Base-by-base conservation (phyloP, 768 basidiomycete species). In the Hortiboletus campestris region DNA sequence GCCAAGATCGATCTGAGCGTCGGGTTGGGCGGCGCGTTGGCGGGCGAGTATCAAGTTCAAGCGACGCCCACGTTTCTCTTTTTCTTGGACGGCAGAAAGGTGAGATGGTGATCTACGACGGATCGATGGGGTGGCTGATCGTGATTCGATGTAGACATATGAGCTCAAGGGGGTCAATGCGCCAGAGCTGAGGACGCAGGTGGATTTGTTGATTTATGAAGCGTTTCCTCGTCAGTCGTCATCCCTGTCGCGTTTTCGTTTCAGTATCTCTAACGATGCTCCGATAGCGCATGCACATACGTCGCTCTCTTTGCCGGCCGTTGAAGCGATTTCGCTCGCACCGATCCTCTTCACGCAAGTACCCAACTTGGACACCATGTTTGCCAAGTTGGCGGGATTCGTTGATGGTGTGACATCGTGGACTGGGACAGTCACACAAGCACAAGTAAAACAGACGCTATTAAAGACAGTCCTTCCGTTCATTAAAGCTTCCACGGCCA, bases 41-140 rank as follows among this genome's bases (percentile, higher is more conserved):
- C 87, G 0, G 57, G 70, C 1, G 76, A 85, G 67, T 89, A 81
- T 74, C 76, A 80, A 14, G 82, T 97, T 1, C 71, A 79, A 16
- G 93, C 80, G 17, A 96, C 91, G 2, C 95, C 94, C 6, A 94
- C 92, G 1, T 96, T 98, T 65, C 74, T 89, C 39, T 94, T 97
- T 74, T 98, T 93, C 75, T 70, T 86, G 57, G 79, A 89, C 56
- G 91, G 86, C 1, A 76, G 80, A 48, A 85, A 89, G 83, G 89
- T 88, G 50, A 58, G 58, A n/a, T 2, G 20, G 19, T 40, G 43
- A 73, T 55, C 2, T 14, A 32, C 39, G 22, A 36, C 16, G 31
- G 2, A 45, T 41, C n/a, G 49, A 25, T 7, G 44, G 54, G 17
- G 25, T 35, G 22, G 13, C 52, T 55, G 46, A 41, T 25, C 38